phyloP scores from a whole-genome alignment of 108 stramenopile species.

The Aurantiochytrium sp. region DNA sequence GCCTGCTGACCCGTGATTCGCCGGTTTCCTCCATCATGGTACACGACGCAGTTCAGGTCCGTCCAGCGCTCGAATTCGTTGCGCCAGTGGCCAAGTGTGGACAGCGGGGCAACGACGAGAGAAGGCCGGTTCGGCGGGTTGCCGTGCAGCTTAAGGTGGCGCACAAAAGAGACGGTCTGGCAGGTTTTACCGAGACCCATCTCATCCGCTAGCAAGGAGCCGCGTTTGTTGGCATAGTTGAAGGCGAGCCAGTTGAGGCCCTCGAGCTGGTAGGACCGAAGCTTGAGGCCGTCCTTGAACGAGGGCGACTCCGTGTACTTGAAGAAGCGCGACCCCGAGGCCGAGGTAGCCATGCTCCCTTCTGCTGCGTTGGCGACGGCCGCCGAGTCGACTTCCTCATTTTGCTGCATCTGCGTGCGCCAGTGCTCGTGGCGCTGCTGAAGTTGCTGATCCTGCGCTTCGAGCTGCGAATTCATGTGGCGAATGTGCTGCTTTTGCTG shows the following conservation, averaged over 20 bases:
- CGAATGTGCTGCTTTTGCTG: neutral
- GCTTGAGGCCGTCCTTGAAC: conserved; percentile 23
- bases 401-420: neutral
- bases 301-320: neutral
- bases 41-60: conserved; percentile 84
- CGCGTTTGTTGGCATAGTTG: conserved; percentile 63
- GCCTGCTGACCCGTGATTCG: conserved; percentile 51
- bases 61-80: conserved; percentile 82
- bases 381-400: neutral
- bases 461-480: neutral
- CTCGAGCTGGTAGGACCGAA: conserved; percentile 86
- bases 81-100: conserved; percentile 76
- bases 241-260: conserved; percentile 81
- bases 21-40: conserved; percentile 74
- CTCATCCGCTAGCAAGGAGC: conserved; percentile 85
- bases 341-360: neutral
- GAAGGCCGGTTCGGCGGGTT: conserved; percentile 61
- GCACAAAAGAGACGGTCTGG: conserved; percentile 17
- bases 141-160: conserved; percentile 49
- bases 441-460: neutral
- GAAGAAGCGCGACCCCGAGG: neutral
- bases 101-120: conserved; percentile 80
- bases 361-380: neutral
- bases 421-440: neutral
- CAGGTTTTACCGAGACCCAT: conserved; percentile 76